A percentile compares a stretch with the other conserved stretches of the same genome.
Conservation (phyloP, 2,329 filamentous ascomycete species). For the Aspergillus sp. region DNA sequence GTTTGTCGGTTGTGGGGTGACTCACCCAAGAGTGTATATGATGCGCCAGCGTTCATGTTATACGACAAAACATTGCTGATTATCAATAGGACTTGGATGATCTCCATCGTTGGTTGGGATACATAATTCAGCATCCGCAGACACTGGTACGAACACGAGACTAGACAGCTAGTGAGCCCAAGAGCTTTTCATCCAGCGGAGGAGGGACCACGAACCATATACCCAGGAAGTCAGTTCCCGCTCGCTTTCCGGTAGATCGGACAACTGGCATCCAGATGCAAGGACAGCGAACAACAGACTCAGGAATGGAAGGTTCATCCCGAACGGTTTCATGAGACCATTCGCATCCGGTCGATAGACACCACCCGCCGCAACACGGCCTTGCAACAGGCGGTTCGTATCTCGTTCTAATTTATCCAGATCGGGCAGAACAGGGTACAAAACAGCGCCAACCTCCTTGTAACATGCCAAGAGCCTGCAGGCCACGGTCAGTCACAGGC, state of each 20-base stretch:
- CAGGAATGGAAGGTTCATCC: slow-evolving; percentile 57
- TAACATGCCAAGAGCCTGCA: slow-evolving; percentile 53
- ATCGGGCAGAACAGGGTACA: slow-evolving; percentile 57
- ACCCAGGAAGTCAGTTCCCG: slow-evolving; percentile 63
- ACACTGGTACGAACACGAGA: slow-evolving; percentile 64
- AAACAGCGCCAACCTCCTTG: slow-evolving; percentile 53
- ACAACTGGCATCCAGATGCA: slow-evolving; percentile 61
- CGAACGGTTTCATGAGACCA: slow-evolving; percentile 54
- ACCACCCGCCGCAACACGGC: slow-evolving; percentile 42
- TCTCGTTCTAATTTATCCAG: slow-evolving; percentile 50
- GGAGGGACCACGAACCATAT: slow-evolving; percentile 47
- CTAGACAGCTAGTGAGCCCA: slow-evolving; percentile 32
- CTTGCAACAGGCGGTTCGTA: slow-evolving; percentile 50
- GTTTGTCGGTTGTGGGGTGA: slow-evolving; percentile 13
- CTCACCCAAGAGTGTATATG: slow-evolving; percentile 57
- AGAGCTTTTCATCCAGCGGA: background rate
- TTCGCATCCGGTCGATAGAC: slow-evolving; percentile 44
- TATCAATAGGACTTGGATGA: slow-evolving; percentile 60
- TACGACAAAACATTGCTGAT: slow-evolving; percentile 62
- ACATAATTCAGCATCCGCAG: slow-evolving; percentile 63
- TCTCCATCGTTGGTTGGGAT: slow-evolving; percentile 58
- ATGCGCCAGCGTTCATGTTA: slow-evolving; percentile 63
- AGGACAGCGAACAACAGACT: slow-evolving; percentile 61
- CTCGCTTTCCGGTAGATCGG: slow-evolving; percentile 54
- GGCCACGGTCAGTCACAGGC: slow-evolving; percentile 3